Base-by-base conservation (phyloP, 768 basidiomycete genomes). In the Pisolithus albus region DNA sequence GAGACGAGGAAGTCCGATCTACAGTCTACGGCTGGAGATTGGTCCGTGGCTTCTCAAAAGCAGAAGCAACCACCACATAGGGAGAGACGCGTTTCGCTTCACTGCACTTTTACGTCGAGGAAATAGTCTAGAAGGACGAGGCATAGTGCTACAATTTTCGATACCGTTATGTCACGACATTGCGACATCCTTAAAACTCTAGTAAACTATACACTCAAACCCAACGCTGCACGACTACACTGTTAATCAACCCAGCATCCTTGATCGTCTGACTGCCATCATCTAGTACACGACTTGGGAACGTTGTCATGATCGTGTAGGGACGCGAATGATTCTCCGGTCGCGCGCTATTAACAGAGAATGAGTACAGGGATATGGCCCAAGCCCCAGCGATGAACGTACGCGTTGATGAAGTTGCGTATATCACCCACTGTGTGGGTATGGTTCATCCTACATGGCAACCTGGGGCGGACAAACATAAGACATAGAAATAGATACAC, bases 381-480 rank as follows among this genome's bases (percentile, higher is more conserved):
- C 2, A 19, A 7, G 15, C 11, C 37, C 11, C 37, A 2, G 4
- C 19, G 46, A 24, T 32, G 38, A 13, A 83, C 91, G 42, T 63
- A 94, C 91, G 88, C 88, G 59, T 93, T 87, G 73, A 97, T 92
- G 62, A 91, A 93, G 59, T 75, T 82, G 52, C 92, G 74, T 47
- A 96, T 76, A 64, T 96, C 92, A 16, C 79, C 76, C 2, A 96
- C 84, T 0, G 88, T 95, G 62, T 97, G 92, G 2, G 85, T 86
- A 53, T 92, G 71, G 66, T 98, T 98, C 86, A 95, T 89, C 49
- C 89, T 75, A 41, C 81, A 82, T 4, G 88, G 84, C 63, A 94
- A 79, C 60, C 90, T 90, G 53, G 19, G 18, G 11, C 15, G 15
- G 13, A 39, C 34, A 13, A 32, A 32, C 11, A 10, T 32, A 32